These are phyloP conservation scores for Tephrocybe sp. DNA, from an alignment of 768 basidiomycete species.

Conservation along the genomic window DNA sequence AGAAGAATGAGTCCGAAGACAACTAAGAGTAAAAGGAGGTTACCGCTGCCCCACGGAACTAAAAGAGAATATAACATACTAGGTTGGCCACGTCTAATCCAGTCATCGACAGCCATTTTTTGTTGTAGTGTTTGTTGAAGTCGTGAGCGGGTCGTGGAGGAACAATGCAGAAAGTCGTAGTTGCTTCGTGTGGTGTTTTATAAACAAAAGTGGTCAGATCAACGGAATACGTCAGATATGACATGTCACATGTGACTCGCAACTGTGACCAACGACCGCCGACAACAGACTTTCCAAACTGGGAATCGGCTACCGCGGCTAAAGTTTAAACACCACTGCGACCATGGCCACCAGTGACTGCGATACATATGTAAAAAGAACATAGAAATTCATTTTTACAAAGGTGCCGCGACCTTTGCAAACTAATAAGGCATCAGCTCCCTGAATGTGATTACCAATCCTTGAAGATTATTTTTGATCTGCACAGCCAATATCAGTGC, in stretches of 20 bases:
- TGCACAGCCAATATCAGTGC: too few species aligned
- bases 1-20: constrained; percentile 56
- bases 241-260: too few species aligned
- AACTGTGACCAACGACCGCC: constrained; percentile 12
- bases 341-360: too few species aligned
- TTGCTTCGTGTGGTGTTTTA: neutral
- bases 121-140: constrained; percentile 1
- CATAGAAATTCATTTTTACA: too few species aligned
- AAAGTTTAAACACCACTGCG: too few species aligned
- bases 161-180: neutral
- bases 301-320: too few species aligned
- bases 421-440: too few species aligned
- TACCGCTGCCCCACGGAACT: neutral
- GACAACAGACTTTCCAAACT: too few species aligned
- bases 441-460: too few species aligned
- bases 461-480: too few species aligned
- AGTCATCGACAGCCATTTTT: constrained; percentile 15
- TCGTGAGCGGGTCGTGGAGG: constrained; percentile 2
- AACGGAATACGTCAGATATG: constrained; percentile 13
- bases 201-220: constrained; percentile 15
- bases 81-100: constrained; percentile 53
- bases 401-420: too few species aligned
- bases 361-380: too few species aligned
- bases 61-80: constrained; percentile 34
- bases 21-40: constrained; percentile 30